These are phyloP conservation scores for Apiospora koreana DNA, from an alignment of 2,329 filamentous ascomycete species.

Conservation along the genomic window DNA sequence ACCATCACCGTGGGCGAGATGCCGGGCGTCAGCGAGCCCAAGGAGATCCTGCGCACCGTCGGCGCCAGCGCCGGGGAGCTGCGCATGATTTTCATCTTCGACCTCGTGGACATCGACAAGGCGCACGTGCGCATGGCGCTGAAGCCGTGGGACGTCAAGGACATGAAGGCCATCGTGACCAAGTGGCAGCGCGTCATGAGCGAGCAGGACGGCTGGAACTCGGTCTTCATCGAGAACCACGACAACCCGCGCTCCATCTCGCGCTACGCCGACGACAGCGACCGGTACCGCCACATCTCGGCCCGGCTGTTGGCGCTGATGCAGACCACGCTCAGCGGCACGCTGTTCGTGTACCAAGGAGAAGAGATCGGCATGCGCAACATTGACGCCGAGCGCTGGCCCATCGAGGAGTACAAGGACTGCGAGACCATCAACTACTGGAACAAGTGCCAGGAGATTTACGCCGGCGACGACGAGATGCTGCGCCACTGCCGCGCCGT, in stretches of 20 bases:
- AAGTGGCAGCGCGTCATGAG: constrained; percentile 48
- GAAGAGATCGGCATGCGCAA: constrained; percentile 68
- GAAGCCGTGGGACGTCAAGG: constrained; percentile 46
- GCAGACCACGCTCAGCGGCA: constrained; percentile 54
- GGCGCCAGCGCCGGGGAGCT: constrained; percentile 59
- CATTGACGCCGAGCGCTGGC: constrained; percentile 57
- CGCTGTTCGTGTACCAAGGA: constrained; percentile 67
- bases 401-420: constrained; percentile 62
- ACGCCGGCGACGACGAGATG: constrained; percentile 37
- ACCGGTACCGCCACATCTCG: constrained; percentile 46
- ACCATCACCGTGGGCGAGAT: constrained; percentile 74
- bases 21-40: constrained; percentile 59
- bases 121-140: constrained; percentile 45
- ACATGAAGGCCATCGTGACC: constrained; percentile 39
- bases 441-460: constrained; percentile 37
- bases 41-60: constrained; percentile 61
- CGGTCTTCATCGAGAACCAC: constrained; percentile 66
- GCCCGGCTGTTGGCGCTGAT: constrained; percentile 62
- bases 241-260: constrained; percentile 62
- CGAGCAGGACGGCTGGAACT: constrained; percentile 59
- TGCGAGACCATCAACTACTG: constrained; percentile 50
- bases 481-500: constrained; percentile 49
- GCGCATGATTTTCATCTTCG: constrained; percentile 71
- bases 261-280: constrained; percentile 52
- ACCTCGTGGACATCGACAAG: constrained; percentile 62